Evolutionary conservation across 768 basidiomycete genomes (phyloP), one percentile per base, ranked within the genome.

Genomic region (Infundibulicybe gibba): DNA sequence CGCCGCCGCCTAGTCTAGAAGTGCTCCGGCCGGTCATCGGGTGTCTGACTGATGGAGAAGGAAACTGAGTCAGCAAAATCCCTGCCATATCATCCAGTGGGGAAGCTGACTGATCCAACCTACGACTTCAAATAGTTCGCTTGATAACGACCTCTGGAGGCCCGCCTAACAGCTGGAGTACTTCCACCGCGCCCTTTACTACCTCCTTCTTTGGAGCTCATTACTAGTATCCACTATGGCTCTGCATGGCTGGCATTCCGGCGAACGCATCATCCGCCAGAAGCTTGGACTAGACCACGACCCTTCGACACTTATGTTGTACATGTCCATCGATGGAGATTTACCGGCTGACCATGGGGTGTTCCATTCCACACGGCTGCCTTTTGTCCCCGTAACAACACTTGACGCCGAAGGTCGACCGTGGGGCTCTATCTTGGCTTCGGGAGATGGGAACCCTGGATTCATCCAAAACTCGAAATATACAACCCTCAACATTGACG

Each of bases 361-460:
- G 31, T 66, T 66, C 47, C 63, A 67, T 31, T 50, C 52, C 21
- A 62, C 54, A 5, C 53, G 59, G 11, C 51, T 66, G 2, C 59
- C 59, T 15, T 66, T 64, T 19, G 49, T 67, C 6, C 58, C 65
- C 15, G 48, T 66, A 10, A 62, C 64, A 9, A 66, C 63, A 14
- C 59, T 66, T 5, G 65, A 67, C 21, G 19, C 47, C 8, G 41
- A 54, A 39, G 64, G 64, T 14, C 47, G 66, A 2, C 65, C 66
- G 3, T 66, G 66, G 65, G 64, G 55, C 5, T 65, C 66, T 30
- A 47, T 66, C 14, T 52, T 66, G 3, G 62, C 61, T 44, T 56
- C 61, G n/a, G 39, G 47, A 8, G 41, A 53, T 5, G 66, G 66
- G 2, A 49, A 47, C 2, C 54, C 59, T 1, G 54, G 52, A 13